A percentile compares a stretch with the other conserved stretches of the same genome.
Evolutionary conservation across 192 early-diverging fungal species (phyloP).

Genomic region (Martensiomyces pterosporus): DNA sequence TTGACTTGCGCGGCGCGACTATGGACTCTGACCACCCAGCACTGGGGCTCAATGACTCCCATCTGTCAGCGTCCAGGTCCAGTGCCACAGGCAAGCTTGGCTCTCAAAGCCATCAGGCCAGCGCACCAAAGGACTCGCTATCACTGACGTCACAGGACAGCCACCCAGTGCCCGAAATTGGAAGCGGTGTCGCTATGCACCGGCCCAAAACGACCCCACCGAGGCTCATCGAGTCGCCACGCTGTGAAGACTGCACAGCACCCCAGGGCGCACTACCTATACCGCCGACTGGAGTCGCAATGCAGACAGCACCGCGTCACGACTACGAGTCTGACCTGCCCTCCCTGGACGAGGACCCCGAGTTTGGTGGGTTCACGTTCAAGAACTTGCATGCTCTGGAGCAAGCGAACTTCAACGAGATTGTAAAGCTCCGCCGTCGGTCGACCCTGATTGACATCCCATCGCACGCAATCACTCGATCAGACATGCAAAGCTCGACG

Average conservation of each 20-base stretch:
- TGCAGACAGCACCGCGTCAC: too few relatives aligned
- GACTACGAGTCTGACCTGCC: too few relatives aligned
- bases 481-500: slow-evolving; percentile 1
- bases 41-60: too few relatives aligned
- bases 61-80: too few relatives aligned
- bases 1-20: slow-evolving; percentile 82
- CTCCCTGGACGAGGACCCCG: slow-evolving; percentile 24
- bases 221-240: slow-evolving; percentile 1
- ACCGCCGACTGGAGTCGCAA: too few relatives aligned
- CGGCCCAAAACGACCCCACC: slow-evolving; percentile 31
- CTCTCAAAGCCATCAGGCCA: too few relatives aligned
- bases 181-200: slow-evolving; percentile 2
- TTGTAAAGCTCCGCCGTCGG: slow-evolving; percentile 66
- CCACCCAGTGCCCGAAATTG: slow-evolving; percentile 4
- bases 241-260: neutral
- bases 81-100: too few relatives aligned
- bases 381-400: slow-evolving; percentile 87
- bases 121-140: slow-evolving; percentile 2
- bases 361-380: slow-evolving; percentile 88
- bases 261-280: too few relatives aligned
- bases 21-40: too few relatives aligned
- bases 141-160: slow-evolving; percentile 5
- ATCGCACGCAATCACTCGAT: neutral
- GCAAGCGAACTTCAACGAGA: slow-evolving; percentile 84
- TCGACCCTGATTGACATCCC: slow-evolving; percentile 33